phyloP scores from a whole-genome alignment of 2,329 filamentous ascomycete species.

The Clathrospora elynae region DNA sequence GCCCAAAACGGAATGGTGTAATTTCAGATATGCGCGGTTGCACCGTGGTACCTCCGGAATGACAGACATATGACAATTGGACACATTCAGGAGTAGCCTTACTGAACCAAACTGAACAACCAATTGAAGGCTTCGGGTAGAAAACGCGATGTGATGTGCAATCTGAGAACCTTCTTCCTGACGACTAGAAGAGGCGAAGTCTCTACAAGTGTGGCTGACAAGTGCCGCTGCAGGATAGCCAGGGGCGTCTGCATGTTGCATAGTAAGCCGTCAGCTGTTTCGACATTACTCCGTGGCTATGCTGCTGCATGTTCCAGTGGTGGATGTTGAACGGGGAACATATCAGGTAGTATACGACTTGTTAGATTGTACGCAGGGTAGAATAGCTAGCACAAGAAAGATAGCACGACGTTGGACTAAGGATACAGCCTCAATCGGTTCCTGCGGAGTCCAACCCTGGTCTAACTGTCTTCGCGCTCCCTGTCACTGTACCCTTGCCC shows the following conservation, averaged over 20 bases:
- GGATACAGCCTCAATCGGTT: conserved; percentile 11
- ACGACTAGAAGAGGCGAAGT: too few relatives aligned
- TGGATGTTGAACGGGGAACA: too few relatives aligned
- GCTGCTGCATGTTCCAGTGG: neutral
- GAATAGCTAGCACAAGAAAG: neutral
- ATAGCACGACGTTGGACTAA: conserved; percentile 11
- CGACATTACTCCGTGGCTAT: conserved; percentile 2
- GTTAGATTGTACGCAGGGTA: neutral
- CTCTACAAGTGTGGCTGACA: conserved; percentile 15
- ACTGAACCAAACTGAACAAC: too few relatives aligned
- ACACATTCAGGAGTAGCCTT: too few relatives aligned
- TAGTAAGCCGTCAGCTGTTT: conserved; percentile 15
- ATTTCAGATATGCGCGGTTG: too few relatives aligned
- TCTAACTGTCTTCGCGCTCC: conserved; percentile 9
- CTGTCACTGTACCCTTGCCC: conserved; percentile 1
- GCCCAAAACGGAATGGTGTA: too few relatives aligned
- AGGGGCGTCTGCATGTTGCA: conserved; percentile 9
- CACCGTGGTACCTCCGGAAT: too few relatives aligned
- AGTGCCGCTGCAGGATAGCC: conserved; percentile 2
- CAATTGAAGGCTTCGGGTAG: too few relatives aligned
- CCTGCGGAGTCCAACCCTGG: conserved; percentile 16
- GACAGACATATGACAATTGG: too few relatives aligned
- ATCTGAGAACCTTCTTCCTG: too few relatives aligned
- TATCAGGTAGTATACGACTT: neutral
- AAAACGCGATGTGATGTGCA: too few relatives aligned